Conservation (phyloP, 306 rosid genomes). For the Betula pendula region DNA sequence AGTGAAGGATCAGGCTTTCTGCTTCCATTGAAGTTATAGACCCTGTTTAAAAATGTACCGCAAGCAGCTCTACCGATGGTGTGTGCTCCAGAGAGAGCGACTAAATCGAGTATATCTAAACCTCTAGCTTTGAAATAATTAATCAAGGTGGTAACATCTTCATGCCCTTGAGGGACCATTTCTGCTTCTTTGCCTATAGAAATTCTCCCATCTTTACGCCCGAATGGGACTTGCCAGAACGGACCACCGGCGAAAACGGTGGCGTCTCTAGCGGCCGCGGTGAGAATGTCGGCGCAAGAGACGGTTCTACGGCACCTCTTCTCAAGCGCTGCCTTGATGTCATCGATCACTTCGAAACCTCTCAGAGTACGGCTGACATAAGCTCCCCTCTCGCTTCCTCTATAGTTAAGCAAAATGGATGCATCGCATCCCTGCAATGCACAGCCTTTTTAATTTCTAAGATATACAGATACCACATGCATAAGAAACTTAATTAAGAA, state of each 20-base stretch:
- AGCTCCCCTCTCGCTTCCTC: constrained; percentile 65
- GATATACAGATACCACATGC: background rate
- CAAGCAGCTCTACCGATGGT: constrained; percentile 79
- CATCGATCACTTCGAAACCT: constrained; percentile 72
- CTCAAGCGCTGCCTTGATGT: constrained; percentile 64
- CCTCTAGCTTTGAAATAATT: constrained; percentile 46
- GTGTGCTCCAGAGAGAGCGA: constrained; percentile 81
- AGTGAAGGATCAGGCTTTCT: constrained; percentile 68
- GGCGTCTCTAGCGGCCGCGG: constrained; percentile 85
- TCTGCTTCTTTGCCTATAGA: constrained; percentile 67
- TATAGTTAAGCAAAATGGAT: constrained; percentile 61
- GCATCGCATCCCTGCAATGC: constrained; percentile 76
- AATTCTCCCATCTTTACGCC: constrained; percentile 67
- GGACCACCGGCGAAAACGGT: constrained; percentile 79
- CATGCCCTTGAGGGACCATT: constrained; percentile 76
- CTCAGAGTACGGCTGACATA: constrained; percentile 60
- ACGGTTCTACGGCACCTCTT: constrained; percentile 71
- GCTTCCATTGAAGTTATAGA: constrained; percentile 53
- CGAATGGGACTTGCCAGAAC: constrained; percentile 88
- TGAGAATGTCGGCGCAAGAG: constrained; percentile 85
- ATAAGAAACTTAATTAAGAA: background rate
- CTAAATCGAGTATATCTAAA: constrained; percentile 69
- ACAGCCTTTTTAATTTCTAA: background rate
- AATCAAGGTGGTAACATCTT: constrained; percentile 60
- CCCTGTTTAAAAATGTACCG: constrained; percentile 47